These are phyloP conservation scores for Penicillium waksmanii DNA, from an alignment of 495 filamentous ascomycete genomes.

Conservation along the genomic window DNA sequence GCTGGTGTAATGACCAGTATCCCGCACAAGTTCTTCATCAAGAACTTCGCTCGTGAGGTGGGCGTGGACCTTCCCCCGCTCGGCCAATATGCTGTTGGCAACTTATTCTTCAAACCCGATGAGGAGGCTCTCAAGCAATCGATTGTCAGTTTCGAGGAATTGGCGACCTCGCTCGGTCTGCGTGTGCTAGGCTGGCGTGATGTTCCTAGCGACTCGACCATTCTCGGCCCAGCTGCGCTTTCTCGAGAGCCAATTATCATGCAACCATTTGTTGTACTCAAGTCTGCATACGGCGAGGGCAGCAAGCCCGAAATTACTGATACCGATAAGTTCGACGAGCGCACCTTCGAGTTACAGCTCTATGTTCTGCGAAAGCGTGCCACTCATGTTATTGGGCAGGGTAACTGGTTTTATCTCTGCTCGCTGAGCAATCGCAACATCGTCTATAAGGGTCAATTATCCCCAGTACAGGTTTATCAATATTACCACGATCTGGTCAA, in stretches of 20 bases:
- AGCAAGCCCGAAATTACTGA: conserved; percentile 81
- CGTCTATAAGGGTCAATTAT: conserved; percentile 98
- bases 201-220: conserved; percentile 88
- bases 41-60: conserved; percentile 93
- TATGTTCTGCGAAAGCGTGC: conserved; percentile 94
- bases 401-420: conserved; percentile 99
- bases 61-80: conserved; percentile 82
- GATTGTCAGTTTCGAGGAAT: conserved; percentile 85
- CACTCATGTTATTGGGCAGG: conserved; percentile 90
- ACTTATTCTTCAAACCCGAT: conserved; percentile 98
- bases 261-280: conserved; percentile 93
- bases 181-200: conserved; percentile 96
- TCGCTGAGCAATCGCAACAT: conserved; percentile 99
- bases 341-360: conserved; percentile 88
- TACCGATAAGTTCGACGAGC: conserved; percentile 78
- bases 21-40: conserved; percentile 97
- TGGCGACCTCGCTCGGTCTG: conserved; percentile 83
- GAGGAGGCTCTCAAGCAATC: conserved; percentile 85
- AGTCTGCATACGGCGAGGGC: conserved; percentile 83
- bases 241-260: conserved; percentile 94
- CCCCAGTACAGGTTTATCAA: conserved; percentile 96
- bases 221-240: conserved; percentile 90
- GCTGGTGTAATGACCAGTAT: conserved; percentile 99
- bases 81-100: conserved; percentile 96
- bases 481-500: conserved; percentile 98